Evolutionary conservation across 805 yeast species (phyloP).

Genomic region (Schizosaccharomyces lindneri): DNA sequence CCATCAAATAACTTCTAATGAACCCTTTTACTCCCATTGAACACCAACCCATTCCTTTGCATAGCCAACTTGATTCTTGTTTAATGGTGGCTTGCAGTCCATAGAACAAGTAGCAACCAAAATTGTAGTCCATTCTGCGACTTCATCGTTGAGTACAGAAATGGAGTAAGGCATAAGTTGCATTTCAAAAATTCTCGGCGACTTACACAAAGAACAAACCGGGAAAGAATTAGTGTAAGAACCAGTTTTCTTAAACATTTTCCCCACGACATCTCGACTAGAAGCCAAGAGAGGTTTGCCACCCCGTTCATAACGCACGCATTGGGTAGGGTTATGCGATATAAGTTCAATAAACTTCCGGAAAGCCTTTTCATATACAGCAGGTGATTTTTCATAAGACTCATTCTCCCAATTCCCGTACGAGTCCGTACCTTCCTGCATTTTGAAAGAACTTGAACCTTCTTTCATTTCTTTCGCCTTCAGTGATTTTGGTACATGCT

Average conservation of each 20-base stretch:
- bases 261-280: constrained; percentile 30
- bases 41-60: constrained; percentile 61
- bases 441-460: background rate
- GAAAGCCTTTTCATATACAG: constrained; percentile 38
- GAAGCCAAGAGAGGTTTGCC: constrained; percentile 59
- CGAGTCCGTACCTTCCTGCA: background rate
- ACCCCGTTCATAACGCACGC: constrained; percentile 58
- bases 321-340: constrained; percentile 65
- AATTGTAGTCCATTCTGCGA: constrained; percentile 77
- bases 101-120: constrained; percentile 52
- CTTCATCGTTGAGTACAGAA: constrained; percentile 42
- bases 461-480: background rate
- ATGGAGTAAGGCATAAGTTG: constrained; percentile 91
- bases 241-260: constrained; percentile 9
- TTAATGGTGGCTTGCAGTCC: constrained; percentile 31
- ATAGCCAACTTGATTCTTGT: constrained; percentile 48
- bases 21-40: constrained; percentile 42
- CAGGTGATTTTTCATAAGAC: constrained; percentile 12
- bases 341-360: constrained; percentile 53
- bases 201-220: constrained; percentile 32
- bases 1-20: no score
- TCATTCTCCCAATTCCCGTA: constrained; percentile 8
- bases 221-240: constrained; percentile 20
- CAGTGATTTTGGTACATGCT: background rate
- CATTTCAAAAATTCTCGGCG: constrained; percentile 39